Evolutionary conservation across 2,329 filamentous ascomycete species (phyloP), one percentile per base, ranked within the genome.

Genomic region (Neoarthrinium moseri): DNA sequence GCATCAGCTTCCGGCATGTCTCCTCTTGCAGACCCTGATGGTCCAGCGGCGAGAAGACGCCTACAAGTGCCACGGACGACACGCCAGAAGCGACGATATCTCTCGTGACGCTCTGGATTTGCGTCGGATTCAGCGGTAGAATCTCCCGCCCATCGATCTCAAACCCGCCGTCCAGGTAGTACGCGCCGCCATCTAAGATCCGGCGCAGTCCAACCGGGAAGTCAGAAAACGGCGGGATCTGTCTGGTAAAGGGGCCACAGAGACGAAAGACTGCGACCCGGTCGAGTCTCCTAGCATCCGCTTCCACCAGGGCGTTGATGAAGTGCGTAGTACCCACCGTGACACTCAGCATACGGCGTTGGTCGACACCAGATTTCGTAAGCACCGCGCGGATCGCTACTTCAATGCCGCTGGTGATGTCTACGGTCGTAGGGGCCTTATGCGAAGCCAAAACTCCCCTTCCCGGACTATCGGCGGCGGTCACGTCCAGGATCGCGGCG

Each of bases 301-400:
- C 40, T 24, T 43, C 40, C 6, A 43, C 21, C 40, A 43, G 27
- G 6, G 40, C 40, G 15, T 43, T 43, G 27, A 43, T 40, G 26
- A 40, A 40, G 26, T 46, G 35, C 12, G 44, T 46, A 7, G 36
- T 46, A 10, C 44, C 44, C 23, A 46, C 41, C 6, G 29, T 46
- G 15, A 41, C 44, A 11, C 35, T 40, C 11, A 39, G 35, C 4
- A 46, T 32, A 8, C 20, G 22, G 24, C 15, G 18, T n/a, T 26
- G 20, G 3, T 32, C 18, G 4, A 34, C 30, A 11, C 21, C 21
- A 27, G 44, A 40, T 20, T 41, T n/a, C 10, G 26, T 18, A 7
- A 46, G 26, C 17, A 39, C 36, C 11, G 24, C 29, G 4, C 23
- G 35, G 20, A 46, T 46, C 13, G 44, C 34, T n/a, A 13, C 30